phyloP scores from a whole-genome alignment of 78 protist genomes.

The Dictyostelium discoideum region DNA sequence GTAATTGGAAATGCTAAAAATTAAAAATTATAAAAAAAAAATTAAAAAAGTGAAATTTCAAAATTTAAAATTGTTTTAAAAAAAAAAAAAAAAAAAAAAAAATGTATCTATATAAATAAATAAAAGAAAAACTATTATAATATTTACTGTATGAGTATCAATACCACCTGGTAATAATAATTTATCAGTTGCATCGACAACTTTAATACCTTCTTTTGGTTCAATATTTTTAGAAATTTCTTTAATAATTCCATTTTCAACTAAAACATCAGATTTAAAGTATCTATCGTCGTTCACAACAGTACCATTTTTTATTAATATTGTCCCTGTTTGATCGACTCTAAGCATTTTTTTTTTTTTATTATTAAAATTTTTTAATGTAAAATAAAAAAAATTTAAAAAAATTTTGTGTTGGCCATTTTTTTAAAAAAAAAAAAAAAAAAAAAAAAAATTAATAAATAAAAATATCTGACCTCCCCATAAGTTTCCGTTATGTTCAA shows the following conservation, averaged over 20 bases:
- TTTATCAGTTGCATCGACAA: conserved; percentile 56
- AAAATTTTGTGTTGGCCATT: neutral
- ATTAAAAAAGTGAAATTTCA: neutral
- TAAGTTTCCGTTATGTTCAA: too few species aligned
- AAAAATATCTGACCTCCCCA: neutral
- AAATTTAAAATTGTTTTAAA: neutral
- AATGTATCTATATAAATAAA: too few species aligned
- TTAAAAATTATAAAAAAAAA: neutral
- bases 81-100: neutral
- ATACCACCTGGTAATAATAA: conserved; percentile 92
- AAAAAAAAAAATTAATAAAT: neutral
- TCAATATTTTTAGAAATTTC: conserved; percentile 42
- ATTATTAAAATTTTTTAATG: neutral
- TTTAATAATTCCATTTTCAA: conserved; percentile 72
- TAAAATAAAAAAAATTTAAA: neutral
- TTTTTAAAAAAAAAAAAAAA: neutral
- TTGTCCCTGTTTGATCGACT: neutral
- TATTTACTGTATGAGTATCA: conserved; percentile 90
- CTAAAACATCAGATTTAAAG: conserved; percentile 85
- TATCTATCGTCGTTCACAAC: conserved; percentile 88
- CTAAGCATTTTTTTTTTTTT: neutral
- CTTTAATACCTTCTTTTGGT: neutral
- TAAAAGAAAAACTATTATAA: too few species aligned
- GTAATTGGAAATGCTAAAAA: conserved; percentile 88
- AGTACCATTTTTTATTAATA: conserved; percentile 85